phyloP scores from a whole-genome alignment of 2,329 filamentous ascomycete genomes.

The Dichotomopilus funicola region DNA sequence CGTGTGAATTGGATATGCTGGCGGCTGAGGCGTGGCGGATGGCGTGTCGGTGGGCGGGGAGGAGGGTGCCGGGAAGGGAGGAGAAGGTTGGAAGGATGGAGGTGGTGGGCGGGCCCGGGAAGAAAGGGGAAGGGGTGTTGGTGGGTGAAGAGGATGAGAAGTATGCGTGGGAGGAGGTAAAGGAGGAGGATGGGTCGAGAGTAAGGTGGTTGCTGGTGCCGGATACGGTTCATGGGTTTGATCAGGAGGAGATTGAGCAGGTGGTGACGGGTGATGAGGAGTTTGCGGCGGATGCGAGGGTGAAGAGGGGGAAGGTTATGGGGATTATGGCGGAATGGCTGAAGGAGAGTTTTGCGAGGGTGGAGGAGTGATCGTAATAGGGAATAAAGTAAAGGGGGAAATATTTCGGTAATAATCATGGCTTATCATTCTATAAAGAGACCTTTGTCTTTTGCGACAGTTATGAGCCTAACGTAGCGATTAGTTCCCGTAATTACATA shows the following conservation, averaged over 20 bases:
- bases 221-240: constrained; percentile 29
- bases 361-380: too few species aligned
- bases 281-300: too few species aligned
- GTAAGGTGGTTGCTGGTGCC: constrained; percentile 30
- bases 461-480: too few species aligned
- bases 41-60: constrained; percentile 31
- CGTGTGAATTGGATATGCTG: constrained; percentile 41
- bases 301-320: too few species aligned
- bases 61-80: constrained; percentile 23
- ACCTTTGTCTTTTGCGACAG: too few species aligned
- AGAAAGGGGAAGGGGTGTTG: constrained; percentile 15
- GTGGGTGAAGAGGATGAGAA: constrained; percentile 26
- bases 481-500: too few species aligned
- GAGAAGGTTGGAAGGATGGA: constrained; percentile 28
- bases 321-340: too few species aligned
- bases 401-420: too few species aligned
- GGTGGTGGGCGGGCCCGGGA: not conserved
- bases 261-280: constrained; percentile 16
- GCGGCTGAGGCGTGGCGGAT: constrained; percentile 36
- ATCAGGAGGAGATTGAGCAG: constrained; percentile 19
- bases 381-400: too few species aligned
- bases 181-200: constrained; percentile 15
- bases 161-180: constrained; percentile 24
- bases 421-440: too few species aligned
- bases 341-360: too few species aligned